Evolutionary conservation across 371 early-diverging fungal genomes (phyloP).

Genomic region (Mortierella polycephala): DNA sequence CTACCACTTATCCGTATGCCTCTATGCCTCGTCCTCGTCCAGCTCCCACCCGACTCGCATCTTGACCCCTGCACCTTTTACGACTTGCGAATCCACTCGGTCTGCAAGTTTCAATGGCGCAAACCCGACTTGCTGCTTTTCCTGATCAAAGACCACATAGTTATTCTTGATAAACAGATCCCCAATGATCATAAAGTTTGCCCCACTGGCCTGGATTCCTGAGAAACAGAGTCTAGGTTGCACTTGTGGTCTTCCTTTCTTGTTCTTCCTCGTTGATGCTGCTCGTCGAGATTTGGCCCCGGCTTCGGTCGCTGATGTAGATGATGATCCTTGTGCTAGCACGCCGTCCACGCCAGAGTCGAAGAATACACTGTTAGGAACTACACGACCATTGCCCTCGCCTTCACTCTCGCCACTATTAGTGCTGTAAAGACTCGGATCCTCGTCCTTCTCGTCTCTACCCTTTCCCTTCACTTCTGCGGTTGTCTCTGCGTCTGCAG

Average conservation of each 20-base stretch:
- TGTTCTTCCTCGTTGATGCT: too few species aligned
- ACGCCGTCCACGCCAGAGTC: too few species aligned
- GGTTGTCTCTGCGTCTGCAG: not conserved
- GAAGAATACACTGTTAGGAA: too few species aligned
- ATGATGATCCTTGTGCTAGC: not conserved
- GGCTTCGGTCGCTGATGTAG: not conserved
- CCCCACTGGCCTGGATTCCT: conserved; percentile 17
- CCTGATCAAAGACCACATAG: conserved; percentile 60
- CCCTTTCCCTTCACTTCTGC: not conserved
- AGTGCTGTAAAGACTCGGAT: too few species aligned
- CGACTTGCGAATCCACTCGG: too few species aligned
- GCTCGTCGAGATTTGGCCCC: too few species aligned
- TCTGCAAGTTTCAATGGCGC: conserved; percentile 40
- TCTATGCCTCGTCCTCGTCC: not conserved
- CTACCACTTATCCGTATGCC: too few species aligned
- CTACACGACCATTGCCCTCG: not conserved
- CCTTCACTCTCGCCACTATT: not conserved
- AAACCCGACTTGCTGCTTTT: conserved; percentile 57
- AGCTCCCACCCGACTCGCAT: conserved; percentile 6
- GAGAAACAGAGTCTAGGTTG: conserved; percentile 19
- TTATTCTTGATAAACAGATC: conserved; percentile 62
- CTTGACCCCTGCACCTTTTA: not conserved
- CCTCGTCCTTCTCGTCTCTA: not conserved
- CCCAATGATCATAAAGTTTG: conserved; percentile 56
- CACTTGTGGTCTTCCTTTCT: too few species aligned